phyloP scores from a whole-genome alignment of 345 rosid genomes.

The Salix exigua region DNA sequence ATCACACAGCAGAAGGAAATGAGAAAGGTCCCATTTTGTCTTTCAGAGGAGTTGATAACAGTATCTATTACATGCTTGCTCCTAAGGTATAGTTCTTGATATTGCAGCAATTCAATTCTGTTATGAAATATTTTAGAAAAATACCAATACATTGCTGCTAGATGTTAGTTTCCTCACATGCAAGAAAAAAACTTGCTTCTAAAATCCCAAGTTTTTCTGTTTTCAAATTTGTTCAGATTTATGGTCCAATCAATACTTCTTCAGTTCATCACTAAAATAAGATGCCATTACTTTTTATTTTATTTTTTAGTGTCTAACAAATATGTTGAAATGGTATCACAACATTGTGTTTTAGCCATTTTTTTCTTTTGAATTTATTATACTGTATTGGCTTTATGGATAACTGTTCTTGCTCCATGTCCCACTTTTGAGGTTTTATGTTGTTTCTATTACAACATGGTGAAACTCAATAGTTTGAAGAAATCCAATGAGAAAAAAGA shows the following conservation, averaged over 20 bases:
- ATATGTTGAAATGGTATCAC: neutral
- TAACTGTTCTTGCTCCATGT: neutral
- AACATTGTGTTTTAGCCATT: neutral
- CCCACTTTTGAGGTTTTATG: neutral
- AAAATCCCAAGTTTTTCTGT: neutral
- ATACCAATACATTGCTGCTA: neutral
- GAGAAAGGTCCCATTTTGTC: conserved; percentile 82
- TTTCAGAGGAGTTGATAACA: conserved; percentile 88
- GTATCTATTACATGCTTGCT: conserved; percentile 93
- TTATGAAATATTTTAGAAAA: neutral
- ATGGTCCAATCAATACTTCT: neutral
- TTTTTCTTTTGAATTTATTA: neutral
- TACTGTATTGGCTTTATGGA: neutral
- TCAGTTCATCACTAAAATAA: too few relatives aligned
- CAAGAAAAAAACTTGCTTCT: neutral
- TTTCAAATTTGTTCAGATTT: neutral
- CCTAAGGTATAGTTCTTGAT: conserved; percentile 66
- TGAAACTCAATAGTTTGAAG: too few relatives aligned
- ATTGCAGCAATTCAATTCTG: neutral
- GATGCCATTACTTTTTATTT: too few relatives aligned
- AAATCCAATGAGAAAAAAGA: too few relatives aligned
- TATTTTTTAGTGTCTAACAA: neutral
- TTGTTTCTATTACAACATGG: too few relatives aligned
- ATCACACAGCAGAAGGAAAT: conserved; percentile 98
- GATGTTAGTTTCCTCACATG: neutral